A percentile compares a stretch with the other conserved stretches of the same genome.
Evolutionary conservation across 345 rosid species (phyloP).

Genomic region (Lumnitzera littorea): DNA sequence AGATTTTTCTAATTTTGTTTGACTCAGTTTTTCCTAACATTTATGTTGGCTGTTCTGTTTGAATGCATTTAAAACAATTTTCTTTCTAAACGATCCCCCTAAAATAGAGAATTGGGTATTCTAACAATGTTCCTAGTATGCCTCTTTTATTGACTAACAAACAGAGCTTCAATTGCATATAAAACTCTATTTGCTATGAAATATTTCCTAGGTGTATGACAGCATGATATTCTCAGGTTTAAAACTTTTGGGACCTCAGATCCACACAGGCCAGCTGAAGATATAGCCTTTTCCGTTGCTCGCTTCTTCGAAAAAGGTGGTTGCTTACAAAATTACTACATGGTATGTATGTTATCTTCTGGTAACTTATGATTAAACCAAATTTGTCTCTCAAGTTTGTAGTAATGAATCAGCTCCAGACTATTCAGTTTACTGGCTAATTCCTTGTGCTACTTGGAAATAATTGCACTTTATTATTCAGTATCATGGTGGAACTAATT

Average conservation of each 20-base stretch:
- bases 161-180: too few species aligned
- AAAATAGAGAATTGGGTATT: too few species aligned
- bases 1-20: too few species aligned
- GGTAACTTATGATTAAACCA: too few species aligned
- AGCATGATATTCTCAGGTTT: slow-evolving; percentile 42
- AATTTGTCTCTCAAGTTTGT: too few species aligned
- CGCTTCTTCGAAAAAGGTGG: slow-evolving; percentile 93
- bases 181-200: neutral
- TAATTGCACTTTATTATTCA: slow-evolving; percentile 16
- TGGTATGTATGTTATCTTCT: slow-evolving; percentile 40
- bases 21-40: too few species aligned
- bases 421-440: neutral
- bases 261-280: slow-evolving; percentile 93
- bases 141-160: too few species aligned
- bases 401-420: neutral
- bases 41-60: too few species aligned
- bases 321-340: slow-evolving; percentile 79
- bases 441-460: neutral
- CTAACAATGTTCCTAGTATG: too few species aligned
- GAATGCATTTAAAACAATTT: too few species aligned
- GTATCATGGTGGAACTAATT: slow-evolving; percentile 99
- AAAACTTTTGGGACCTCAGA: slow-evolving; percentile 81
- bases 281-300: slow-evolving; percentile 80
- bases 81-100: too few species aligned
- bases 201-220: neutral